These are phyloP conservation scores for Suillus brevipes DNA, from an alignment of 768 basidiomycete species.

Conservation along the genomic window DNA sequence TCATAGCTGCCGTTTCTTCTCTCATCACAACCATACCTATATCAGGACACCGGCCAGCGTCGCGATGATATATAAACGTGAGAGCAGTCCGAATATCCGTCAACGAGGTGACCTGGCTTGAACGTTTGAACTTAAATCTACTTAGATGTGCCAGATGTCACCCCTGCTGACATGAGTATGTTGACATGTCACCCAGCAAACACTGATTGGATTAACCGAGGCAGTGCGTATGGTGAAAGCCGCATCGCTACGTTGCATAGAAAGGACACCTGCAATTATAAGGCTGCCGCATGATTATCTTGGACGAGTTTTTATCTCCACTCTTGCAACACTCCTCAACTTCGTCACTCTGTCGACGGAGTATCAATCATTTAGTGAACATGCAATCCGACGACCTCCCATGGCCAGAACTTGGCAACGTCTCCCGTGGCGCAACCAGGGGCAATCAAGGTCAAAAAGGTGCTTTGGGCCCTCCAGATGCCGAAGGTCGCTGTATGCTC, in stretches of 20 bases:
- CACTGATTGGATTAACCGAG: conserved; percentile 27
- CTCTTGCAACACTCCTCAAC: conserved; percentile 29
- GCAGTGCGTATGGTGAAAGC: conserved; percentile 35
- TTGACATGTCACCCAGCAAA: conserved; percentile 36
- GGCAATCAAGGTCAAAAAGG: conserved; percentile 89
- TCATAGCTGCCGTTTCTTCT: conserved; percentile 15
- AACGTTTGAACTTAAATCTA: conserved; percentile 8
- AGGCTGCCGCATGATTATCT: conserved; percentile 36
- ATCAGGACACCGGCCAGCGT: conserved; percentile 32
- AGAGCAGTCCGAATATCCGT: conserved; percentile 24
- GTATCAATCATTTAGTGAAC: conserved; percentile 4
- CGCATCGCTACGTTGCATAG: conserved; percentile 35
- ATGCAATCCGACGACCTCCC: conserved; percentile 74
- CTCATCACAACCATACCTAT: conserved; percentile 14
- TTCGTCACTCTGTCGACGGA: conserved; percentile 9
- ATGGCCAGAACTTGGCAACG: conserved; percentile 85
- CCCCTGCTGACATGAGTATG: conserved; percentile 33
- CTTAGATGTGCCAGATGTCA: conserved; percentile 27
- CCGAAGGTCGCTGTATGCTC: conserved; percentile 73
- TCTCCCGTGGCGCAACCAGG: conserved; percentile 79
- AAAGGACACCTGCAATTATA: conserved; percentile 34
- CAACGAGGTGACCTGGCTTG: conserved; percentile 7
- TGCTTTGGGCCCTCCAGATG: conserved; percentile 67
- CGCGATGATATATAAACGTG: conserved; percentile 38
- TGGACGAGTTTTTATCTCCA: conserved; percentile 38